These are phyloP conservation scores for Simplicillium aogashimaense DNA, from an alignment of 2,329 filamentous ascomycete genomes.

Conservation along the genomic window DNA sequence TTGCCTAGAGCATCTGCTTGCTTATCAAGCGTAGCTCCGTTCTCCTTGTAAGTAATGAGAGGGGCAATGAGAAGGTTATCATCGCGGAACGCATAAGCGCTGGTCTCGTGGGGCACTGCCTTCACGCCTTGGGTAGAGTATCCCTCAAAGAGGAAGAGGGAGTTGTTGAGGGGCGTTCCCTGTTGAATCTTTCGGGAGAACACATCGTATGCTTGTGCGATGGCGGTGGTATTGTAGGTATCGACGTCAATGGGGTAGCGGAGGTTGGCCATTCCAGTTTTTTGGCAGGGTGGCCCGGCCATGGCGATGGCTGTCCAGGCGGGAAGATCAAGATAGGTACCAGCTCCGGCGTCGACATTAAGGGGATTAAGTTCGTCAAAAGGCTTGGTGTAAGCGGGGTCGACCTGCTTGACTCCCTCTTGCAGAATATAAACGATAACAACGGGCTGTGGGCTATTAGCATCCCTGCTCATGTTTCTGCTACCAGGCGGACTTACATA, in stretches of 20 bases:
- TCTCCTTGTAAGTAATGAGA: conserved; percentile 22
- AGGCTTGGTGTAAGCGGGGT: conserved; percentile 27
- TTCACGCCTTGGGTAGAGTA: conserved; percentile 35
- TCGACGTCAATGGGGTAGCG: conserved; percentile 33
- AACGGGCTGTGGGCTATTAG: conserved; percentile 18
- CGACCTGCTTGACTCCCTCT: conserved; percentile 28
- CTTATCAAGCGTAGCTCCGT: conserved; percentile 17
- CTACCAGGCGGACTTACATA: conserved; percentile 17
- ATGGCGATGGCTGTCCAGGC: conserved; percentile 29
- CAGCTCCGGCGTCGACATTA: conserved; percentile 16
- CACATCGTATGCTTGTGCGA: conserved; percentile 18
- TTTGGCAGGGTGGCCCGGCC: conserved; percentile 28
- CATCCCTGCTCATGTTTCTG: not conserved
- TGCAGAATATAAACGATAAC: conserved; percentile 31
- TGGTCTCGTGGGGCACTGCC: conserved; percentile 18
- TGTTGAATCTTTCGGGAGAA: conserved; percentile 18
- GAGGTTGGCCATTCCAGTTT: conserved; percentile 26
- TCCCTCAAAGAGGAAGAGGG: conserved; percentile 31
- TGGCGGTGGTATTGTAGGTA: conserved; percentile 22
- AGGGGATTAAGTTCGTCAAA: conserved; percentile 31
- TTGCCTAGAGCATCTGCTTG: conserved; percentile 24
- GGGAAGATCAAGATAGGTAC: conserved; percentile 34
- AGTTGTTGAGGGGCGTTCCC: conserved; percentile 15
- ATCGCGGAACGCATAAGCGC: conserved; percentile 35
- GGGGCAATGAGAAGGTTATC: conserved; percentile 31